A percentile compares a stretch with the other conserved stretches of the same genome.
phyloP scores from a whole-genome alignment of 2,329 filamentous ascomycete species.

The Colletotrichum spaethianum region DNA sequence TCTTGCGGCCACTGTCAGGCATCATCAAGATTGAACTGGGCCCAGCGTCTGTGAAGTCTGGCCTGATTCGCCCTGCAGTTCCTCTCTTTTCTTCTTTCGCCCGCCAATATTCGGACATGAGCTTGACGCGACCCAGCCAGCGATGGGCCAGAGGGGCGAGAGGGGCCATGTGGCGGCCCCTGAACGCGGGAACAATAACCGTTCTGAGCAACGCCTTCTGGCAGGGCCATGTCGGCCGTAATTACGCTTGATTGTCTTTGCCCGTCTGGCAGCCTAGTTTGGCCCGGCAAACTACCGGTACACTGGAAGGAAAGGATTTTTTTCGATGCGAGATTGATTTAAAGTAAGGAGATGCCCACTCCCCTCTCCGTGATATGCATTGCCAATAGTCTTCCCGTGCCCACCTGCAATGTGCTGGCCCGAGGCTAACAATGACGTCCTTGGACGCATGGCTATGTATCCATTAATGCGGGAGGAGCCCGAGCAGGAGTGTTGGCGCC shows the following conservation, averaged over 20 bases:
- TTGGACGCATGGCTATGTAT: conserved; percentile 10
- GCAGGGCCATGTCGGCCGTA: conserved; percentile 4
- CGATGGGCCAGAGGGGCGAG: background rate
- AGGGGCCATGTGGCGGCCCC: conserved; percentile 18
- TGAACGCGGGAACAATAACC: conserved; percentile 7
- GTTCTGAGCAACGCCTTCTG: conserved; percentile 9
- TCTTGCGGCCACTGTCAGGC: background rate
- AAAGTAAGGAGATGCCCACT: conserved; percentile 19
- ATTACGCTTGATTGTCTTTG: conserved; percentile 22
- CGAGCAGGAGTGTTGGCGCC: background rate
- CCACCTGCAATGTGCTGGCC: conserved; percentile 15
- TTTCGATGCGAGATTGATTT: conserved; percentile 28
- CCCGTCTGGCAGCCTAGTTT: conserved; percentile 5
- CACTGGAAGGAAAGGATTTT: background rate
- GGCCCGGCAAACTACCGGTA: conserved; percentile 1
- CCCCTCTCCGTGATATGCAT: conserved; percentile 2
- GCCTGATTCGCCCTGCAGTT: background rate
- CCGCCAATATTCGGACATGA: conserved; percentile 12
- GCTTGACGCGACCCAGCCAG: conserved; percentile 1
- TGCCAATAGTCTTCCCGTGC: conserved; percentile 35
- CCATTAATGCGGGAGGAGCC: conserved; percentile 1
- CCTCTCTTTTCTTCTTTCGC: conserved; percentile 1
- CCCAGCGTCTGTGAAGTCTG: conserved; percentile 1
- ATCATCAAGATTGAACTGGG: background rate
- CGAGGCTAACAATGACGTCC: conserved; percentile 6